These are phyloP conservation scores for Piloderma croceum DNA, from an alignment of 768 basidiomycete genomes.

Conservation along the genomic window DNA sequence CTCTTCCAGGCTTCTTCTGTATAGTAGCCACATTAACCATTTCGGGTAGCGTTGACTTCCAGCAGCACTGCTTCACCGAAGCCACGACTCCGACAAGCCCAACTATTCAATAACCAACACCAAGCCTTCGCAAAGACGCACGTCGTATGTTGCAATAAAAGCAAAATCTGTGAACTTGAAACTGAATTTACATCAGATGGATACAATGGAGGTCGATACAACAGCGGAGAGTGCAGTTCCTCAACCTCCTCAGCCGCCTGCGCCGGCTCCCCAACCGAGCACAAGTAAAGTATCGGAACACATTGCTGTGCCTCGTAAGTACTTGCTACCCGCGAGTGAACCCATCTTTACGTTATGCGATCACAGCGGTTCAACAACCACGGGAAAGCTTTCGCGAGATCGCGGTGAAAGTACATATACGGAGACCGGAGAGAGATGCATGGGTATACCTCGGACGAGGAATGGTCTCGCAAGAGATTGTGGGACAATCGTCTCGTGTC, in stretches of 20 bases:
- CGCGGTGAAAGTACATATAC: constrained; percentile 80
- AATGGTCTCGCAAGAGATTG: constrained; percentile 66
- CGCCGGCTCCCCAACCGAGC: constrained; percentile 12
- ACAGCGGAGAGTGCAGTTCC: constrained; percentile 17
- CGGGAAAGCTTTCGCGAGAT: constrained; percentile 69
- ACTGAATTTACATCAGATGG: constrained; percentile 22
- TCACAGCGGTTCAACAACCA: constrained; percentile 7
- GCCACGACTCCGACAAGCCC: too few relatives aligned
- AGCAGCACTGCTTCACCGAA: too few relatives aligned
- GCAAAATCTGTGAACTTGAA: not conserved
- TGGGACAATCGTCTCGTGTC: constrained; percentile 73
- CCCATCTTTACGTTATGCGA: constrained; percentile 13
- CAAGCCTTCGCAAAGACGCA: not conserved
- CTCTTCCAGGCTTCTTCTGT: too few relatives aligned
- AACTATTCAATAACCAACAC: not conserved
- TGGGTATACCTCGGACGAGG: constrained; percentile 82
- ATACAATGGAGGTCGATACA: constrained; percentile 43
- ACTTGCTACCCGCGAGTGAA: constrained; percentile 8
- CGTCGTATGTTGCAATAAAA: not conserved
- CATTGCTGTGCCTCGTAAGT: not conserved
- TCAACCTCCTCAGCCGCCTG: constrained; percentile 11
- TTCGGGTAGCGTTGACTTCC: too few relatives aligned
- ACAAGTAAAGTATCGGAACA: constrained; percentile 1
- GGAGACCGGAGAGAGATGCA: constrained; percentile 70
- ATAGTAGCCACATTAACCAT: too few relatives aligned